Conservation (phyloP, 768 basidiomycete genomes). For the Naganishia vishniacii region DNA sequence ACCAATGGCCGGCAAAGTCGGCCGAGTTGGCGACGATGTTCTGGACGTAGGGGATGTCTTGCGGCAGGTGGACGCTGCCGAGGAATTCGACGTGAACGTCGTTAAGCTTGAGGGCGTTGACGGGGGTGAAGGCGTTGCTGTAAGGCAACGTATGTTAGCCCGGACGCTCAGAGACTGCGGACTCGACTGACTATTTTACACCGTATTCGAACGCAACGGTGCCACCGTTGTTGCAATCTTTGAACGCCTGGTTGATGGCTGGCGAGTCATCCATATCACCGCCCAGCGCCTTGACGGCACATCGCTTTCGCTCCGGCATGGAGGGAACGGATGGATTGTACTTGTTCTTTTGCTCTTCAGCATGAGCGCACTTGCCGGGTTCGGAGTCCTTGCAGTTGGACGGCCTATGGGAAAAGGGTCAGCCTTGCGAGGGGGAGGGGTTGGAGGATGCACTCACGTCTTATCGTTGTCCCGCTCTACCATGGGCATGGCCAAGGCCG, state of each 20-base stretch:
- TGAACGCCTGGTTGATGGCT: constrained; percentile 28
- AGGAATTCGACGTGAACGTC: constrained; percentile 51
- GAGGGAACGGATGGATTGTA: background rate
- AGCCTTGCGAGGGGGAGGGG: background rate
- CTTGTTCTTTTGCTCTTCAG: constrained; percentile 7
- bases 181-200: constrained; percentile 33
- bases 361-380: constrained; percentile 5
- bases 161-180: background rate
- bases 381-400: constrained; percentile 12
- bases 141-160: background rate
- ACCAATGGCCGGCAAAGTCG: constrained; percentile 45
- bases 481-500: constrained; percentile 7
- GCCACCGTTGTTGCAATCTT: constrained; percentile 31
- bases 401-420: background rate
- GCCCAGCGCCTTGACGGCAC: constrained; percentile 11
- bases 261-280: constrained; percentile 30
- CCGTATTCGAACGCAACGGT: constrained; percentile 33
- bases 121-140: constrained; percentile 37
- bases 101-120: constrained; percentile 37
- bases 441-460: background rate
- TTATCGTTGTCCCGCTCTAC: constrained; percentile 3
- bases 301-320: constrained; percentile 2
- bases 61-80: constrained; percentile 53
- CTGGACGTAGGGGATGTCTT: constrained; percentile 53
- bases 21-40: constrained; percentile 30